Conservation (phyloP, 2,329 filamentous ascomycete genomes). For the Cytospora piceicola region DNA sequence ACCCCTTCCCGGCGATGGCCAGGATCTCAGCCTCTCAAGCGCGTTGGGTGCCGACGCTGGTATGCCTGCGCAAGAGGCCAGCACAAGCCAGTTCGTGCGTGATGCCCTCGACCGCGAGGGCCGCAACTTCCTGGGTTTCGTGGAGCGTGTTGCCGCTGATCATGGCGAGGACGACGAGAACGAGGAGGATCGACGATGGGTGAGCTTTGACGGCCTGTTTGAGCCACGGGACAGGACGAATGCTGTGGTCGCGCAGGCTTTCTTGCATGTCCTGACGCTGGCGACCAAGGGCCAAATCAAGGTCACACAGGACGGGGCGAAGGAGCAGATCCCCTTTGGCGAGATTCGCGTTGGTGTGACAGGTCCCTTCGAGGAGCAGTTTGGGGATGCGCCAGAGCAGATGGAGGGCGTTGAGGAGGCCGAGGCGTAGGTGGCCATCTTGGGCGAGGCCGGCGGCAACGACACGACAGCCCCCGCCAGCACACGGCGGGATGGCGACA, state of each 20-base stretch:
- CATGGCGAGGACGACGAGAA: constrained; percentile 38
- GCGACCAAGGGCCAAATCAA: constrained; percentile 66
- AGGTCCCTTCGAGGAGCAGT: constrained; percentile 18
- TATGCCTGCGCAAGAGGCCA: constrained; percentile 32
- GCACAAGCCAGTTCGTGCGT: constrained; percentile 40
- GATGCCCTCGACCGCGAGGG: constrained; percentile 50
- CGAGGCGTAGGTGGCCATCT: not conserved
- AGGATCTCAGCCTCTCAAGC: constrained; percentile 37
- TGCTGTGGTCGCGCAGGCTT: constrained; percentile 72
- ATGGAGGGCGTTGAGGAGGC: not conserved
- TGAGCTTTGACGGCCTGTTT: constrained; percentile 73
- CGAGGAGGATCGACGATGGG: constrained; percentile 46
- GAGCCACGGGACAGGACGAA: constrained; percentile 57
- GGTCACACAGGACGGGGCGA: constrained; percentile 61
- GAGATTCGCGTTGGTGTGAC: constrained; percentile 50
- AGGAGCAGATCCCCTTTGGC: constrained; percentile 48
- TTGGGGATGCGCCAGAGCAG: constrained; percentile 8
- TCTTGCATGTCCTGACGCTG: constrained; percentile 73
- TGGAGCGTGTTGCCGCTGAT: constrained; percentile 40
- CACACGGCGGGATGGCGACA: not conserved
- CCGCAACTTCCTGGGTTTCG: constrained; percentile 51
- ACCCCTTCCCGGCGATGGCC: constrained; percentile 36
- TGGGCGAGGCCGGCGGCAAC: not conserved
- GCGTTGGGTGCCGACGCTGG: constrained; percentile 32
- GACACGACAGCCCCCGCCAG: not conserved